These are phyloP conservation scores for Aspergillus baeticus DNA, from an alignment of 495 filamentous ascomycete species.

Conservation along the genomic window DNA sequence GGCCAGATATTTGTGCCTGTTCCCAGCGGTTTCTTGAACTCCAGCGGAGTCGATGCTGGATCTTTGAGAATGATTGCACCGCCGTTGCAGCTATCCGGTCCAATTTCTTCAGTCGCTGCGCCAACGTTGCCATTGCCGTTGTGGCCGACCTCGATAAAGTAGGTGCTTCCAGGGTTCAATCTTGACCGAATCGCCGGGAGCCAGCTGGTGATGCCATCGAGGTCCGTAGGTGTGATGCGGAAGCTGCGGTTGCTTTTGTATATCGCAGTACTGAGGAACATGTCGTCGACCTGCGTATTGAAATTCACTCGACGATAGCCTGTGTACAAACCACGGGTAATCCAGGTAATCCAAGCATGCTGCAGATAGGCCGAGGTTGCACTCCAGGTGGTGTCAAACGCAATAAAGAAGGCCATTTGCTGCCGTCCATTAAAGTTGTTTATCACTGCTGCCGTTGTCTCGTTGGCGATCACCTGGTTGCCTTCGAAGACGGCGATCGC, in stretches of 20 bases:
- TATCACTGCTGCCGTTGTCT: conserved; percentile 55
- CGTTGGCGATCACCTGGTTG: conserved; percentile 22
- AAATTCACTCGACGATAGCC: conserved; percentile 56
- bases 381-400: conserved; percentile 57
- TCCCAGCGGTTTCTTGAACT: conserved; percentile 57
- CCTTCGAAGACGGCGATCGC: conserved; percentile 52
- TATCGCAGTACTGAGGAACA: conserved; percentile 56
- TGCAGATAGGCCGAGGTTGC: conserved; percentile 54
- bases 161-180: conserved; percentile 54
- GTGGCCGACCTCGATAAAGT: conserved; percentile 57
- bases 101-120: conserved; percentile 31
- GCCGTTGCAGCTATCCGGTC: conserved; percentile 30
- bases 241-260: conserved; percentile 49
- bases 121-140: conserved; percentile 63
- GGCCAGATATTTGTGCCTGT: conserved; percentile 59
- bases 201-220: conserved; percentile 51
- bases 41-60: conserved; percentile 46
- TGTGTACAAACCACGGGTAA: conserved; percentile 55
- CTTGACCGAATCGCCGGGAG: conserved; percentile 46
- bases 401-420: conserved; percentile 62
- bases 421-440: conserved; percentile 57
- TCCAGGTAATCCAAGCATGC: conserved; percentile 65
- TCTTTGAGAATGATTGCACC: conserved; percentile 37
- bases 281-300: conserved; percentile 63
- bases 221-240: conserved; percentile 49